These are phyloP conservation scores for Colletotrichum endophyticum DNA, from an alignment of 2,329 filamentous ascomycete genomes.

Conservation along the genomic window DNA sequence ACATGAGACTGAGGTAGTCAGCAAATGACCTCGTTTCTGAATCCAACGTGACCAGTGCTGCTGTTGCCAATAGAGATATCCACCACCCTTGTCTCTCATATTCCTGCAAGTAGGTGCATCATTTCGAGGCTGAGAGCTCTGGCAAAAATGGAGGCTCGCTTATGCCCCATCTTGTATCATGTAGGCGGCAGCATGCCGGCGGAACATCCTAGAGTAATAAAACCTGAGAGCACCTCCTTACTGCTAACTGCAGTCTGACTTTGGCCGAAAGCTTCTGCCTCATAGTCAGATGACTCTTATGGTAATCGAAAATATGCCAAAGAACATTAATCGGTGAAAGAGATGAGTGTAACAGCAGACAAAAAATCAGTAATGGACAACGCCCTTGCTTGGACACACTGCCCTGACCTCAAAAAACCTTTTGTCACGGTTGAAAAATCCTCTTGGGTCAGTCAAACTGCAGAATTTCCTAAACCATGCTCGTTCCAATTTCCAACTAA, in stretches of 20 bases:
- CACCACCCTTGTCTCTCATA: neutral
- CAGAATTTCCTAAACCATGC: neutral
- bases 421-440: neutral
- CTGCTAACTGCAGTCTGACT: neutral
- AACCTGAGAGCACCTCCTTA: neutral
- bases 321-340: neutral
- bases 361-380: neutral
- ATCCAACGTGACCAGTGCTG: neutral
- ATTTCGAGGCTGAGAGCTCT: neutral
- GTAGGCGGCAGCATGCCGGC: neutral
- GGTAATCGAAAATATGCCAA: fast-evolving
- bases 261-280: neutral
- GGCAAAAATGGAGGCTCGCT: neutral
- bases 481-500: neutral
- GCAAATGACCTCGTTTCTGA: neutral
- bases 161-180: neutral
- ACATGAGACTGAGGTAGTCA: neutral
- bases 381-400: neutral
- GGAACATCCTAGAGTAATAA: neutral
- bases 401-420: neutral
- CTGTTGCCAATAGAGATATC: neutral
- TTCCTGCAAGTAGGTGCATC: neutral
- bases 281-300: neutral
- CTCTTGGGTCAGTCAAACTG: neutral
- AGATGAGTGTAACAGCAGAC: neutral